Percentiles rank a stretch among this genome's conserved stretches.
Conservation (phyloP, 2,329 filamentous ascomycete genomes). For the Cladosporium sp. region DNA sequence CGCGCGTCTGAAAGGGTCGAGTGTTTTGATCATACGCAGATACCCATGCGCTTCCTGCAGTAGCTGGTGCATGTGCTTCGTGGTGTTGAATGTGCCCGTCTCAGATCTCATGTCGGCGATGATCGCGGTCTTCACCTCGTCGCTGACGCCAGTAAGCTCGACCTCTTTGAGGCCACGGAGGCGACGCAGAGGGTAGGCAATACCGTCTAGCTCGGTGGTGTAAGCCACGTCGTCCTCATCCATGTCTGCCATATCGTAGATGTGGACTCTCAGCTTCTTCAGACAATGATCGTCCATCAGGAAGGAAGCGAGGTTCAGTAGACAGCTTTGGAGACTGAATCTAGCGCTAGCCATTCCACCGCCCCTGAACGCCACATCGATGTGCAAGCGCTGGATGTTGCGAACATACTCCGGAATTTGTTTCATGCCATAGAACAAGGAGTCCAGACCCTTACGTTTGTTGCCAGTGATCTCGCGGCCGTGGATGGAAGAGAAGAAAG, state of each 20-base stretch:
- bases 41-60: too few species aligned
- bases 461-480: constrained; percentile 8
- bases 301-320: constrained; percentile 14
- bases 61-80: not conserved
- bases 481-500: too few species aligned
- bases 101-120: constrained; percentile 1
- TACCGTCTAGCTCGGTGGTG: not conserved
- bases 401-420: not conserved
- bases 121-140: not conserved
- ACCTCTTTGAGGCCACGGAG: constrained; percentile 6
- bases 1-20: too few species aligned
- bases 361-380: not conserved
- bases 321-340: not conserved
- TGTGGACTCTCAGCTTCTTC: constrained; percentile 7
- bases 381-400: not conserved
- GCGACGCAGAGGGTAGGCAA: constrained; percentile 15
- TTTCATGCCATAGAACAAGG: not conserved
- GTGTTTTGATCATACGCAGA: too few species aligned
- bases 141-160: constrained; percentile 7
- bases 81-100: constrained; percentile 11
- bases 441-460: not conserved
- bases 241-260: not conserved
- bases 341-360: not conserved
- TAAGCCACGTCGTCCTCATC: not conserved
- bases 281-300: constrained; percentile 16